phyloP scores from a whole-genome alignment of 2,329 filamentous ascomycete genomes.

The Botrytis medusae region DNA sequence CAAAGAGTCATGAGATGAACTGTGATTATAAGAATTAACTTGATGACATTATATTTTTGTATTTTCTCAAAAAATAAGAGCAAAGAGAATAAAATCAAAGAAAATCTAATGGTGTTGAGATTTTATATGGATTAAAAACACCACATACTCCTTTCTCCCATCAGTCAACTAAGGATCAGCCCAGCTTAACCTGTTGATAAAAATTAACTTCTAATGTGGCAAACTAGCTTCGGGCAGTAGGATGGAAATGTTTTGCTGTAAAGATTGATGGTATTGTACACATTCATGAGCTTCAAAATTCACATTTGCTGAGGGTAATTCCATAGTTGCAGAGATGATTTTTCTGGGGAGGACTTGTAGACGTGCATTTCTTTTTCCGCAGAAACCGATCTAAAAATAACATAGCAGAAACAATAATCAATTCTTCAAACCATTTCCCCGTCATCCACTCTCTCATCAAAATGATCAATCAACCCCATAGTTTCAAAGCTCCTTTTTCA shows the following conservation, averaged over 20 bases:
- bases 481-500: too few relatives aligned
- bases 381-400: neutral
- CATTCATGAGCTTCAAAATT: neutral
- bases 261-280: too few relatives aligned
- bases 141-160: neutral
- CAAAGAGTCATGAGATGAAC: neutral
- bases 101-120: neutral
- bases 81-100: neutral
- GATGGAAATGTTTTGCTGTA: rapidly evolving
- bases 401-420: neutral
- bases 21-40: neutral
- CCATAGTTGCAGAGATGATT: neutral
- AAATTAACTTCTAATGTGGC: neutral
- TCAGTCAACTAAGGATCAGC: neutral
- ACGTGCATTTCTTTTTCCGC: neutral
- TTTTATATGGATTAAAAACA: neutral
- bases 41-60: neutral
- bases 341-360: neutral
- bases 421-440: neutral
- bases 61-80: rapidly evolving
- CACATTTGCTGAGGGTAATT: neutral
- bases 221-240: neutral
- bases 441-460: neutral
- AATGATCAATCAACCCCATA: neutral
- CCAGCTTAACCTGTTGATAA: rapidly evolving